Conservation (phyloP, 176 grass and related monocot genomes). For the Chloris gayana region DNA sequence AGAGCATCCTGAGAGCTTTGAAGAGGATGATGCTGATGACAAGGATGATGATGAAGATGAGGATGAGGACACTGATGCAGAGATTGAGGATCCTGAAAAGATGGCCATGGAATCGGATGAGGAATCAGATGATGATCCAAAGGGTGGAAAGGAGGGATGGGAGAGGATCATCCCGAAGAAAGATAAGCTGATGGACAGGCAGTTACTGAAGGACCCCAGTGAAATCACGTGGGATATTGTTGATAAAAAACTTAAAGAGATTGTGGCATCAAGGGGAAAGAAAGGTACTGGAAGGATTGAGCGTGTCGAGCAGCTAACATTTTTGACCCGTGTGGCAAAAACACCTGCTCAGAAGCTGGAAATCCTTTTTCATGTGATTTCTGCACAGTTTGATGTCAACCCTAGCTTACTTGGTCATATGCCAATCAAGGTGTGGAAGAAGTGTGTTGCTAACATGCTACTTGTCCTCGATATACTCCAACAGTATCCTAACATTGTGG, state of each 20-base stretch:
- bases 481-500: conserved; percentile 86
- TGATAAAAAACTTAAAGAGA: conserved; percentile 89
- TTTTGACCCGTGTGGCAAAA: conserved; percentile 87
- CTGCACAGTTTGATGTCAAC: conserved; percentile 95
- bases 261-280: conserved; percentile 86
- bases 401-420: conserved; percentile 95
- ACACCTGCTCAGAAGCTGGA: conserved; percentile 97
- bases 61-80: conserved; percentile 38
- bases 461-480: conserved; percentile 92
- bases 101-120: conserved; percentile 49
- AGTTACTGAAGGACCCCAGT: conserved; percentile 87
- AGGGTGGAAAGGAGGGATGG: no score
- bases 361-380: conserved; percentile 89
- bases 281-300: conserved; percentile 90
- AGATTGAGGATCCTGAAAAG: no score
- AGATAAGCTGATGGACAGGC: no score
- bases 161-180: no score
- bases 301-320: conserved; percentile 89
- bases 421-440: conserved; percentile 90
- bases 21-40: conserved; percentile 52
- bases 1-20: conserved; percentile 65
- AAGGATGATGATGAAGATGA: conserved; percentile 48
- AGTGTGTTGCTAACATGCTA: conserved; percentile 85
- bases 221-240: conserved; percentile 95
- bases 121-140: no score